These are phyloP conservation scores for Phycomyces nitens DNA, from an alignment of 192 early-diverging fungal species.

Conservation along the genomic window DNA sequence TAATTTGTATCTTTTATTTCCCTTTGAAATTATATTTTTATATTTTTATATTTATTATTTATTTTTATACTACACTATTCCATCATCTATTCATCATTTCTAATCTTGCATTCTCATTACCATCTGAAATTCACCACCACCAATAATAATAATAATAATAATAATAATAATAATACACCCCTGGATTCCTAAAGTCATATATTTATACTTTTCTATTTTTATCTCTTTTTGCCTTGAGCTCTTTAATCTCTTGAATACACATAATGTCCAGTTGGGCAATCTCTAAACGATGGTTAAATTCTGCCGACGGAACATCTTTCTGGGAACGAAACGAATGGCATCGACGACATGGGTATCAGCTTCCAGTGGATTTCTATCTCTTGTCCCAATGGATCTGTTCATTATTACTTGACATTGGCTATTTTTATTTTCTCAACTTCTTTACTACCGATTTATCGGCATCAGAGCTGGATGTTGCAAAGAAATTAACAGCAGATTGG, in stretches of 20 bases:
- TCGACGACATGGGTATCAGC: conserved; percentile 27
- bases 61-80: no score
- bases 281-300: background rate
- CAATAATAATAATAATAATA: no score
- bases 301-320: background rate
- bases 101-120: no score
- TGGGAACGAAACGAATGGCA: conserved; percentile 32
- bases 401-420: conserved; percentile 20
- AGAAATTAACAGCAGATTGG: background rate
- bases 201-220: no score
- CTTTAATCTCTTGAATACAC: no score
- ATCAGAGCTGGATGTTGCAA: background rate
- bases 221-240: background rate
- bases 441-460: conserved; percentile 15
- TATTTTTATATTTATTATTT: no score
- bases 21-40: no score
- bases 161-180: no score
- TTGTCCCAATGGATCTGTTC: conserved; percentile 21
- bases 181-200: no score
- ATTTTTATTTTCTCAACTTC: conserved; percentile 16
- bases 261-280: background rate
- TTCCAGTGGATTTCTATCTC: conserved; percentile 23
- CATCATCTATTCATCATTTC: no score
- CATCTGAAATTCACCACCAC: no score
- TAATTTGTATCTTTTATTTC: no score